phyloP scores from a whole-genome alignment of 2,329 filamentous ascomycete species.

The Aspergillus caelatus region DNA sequence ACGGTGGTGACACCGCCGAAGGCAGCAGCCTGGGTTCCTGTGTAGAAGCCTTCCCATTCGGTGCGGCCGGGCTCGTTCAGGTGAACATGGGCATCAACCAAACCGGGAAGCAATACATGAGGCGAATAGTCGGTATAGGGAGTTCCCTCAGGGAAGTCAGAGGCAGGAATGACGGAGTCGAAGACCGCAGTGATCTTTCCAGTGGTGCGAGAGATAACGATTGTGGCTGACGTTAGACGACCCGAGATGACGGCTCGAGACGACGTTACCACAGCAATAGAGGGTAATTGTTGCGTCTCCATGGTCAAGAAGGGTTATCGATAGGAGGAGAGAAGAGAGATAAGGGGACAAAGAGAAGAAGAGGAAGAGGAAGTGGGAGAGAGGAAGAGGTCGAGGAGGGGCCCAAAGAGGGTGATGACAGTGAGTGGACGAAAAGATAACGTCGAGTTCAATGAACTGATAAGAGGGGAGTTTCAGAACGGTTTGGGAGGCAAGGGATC shows the following conservation, averaged over 20 bases:
- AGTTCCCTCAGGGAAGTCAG: slow-evolving; percentile 71
- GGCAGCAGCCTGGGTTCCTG: slow-evolving; percentile 88
- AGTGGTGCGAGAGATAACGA: slow-evolving; percentile 73
- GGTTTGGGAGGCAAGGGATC: slow-evolving; percentile 7
- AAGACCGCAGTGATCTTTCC: slow-evolving; percentile 83
- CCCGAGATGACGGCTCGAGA: slow-evolving; percentile 79
- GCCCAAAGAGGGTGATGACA: not conserved
- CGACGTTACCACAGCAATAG: slow-evolving; percentile 78
- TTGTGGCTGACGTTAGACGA: slow-evolving; percentile 77
- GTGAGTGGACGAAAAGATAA: slow-evolving; percentile 10
- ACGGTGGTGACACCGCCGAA: slow-evolving; percentile 97
- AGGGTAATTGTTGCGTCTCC: slow-evolving; percentile 35
- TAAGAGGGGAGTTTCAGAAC: not conserved
- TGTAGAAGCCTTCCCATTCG: slow-evolving; percentile 98
- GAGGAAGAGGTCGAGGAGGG: slow-evolving; percentile 3
- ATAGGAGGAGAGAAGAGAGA: slow-evolving; percentile 20
- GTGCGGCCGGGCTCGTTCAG: slow-evolving; percentile 95
- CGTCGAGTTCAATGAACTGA: slow-evolving; percentile 6
- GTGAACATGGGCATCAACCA: slow-evolving; percentile 97
- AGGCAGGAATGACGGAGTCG: slow-evolving; percentile 71
- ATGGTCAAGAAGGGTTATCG: slow-evolving; percentile 16
- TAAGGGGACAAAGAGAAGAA: slow-evolving; percentile 12
- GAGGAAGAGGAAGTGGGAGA: not conserved
- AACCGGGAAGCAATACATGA: slow-evolving; percentile 79
- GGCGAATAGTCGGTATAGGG: slow-evolving; percentile 84